Conservation (phyloP, 306 rosid genomes). For the Boehmeria nivea region DNA sequence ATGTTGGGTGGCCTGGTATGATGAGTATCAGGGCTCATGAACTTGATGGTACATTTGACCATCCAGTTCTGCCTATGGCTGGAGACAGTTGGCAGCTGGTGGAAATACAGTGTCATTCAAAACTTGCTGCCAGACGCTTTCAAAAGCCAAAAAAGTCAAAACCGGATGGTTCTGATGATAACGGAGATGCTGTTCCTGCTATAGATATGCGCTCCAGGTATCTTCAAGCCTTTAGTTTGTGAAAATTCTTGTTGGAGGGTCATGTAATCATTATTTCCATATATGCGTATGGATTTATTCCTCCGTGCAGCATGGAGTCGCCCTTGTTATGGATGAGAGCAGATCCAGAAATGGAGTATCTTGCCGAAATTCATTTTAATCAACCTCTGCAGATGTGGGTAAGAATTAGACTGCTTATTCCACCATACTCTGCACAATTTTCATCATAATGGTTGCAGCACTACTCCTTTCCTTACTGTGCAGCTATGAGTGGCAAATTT, state of each 20-base stretch:
- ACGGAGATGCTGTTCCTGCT: constrained; percentile 65
- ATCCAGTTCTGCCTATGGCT: constrained; percentile 94
- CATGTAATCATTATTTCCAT: constrained; percentile 18
- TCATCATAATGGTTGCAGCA: neutral
- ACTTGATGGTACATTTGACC: constrained; percentile 95
- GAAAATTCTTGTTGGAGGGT: constrained; percentile 1
- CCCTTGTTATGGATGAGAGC: constrained; percentile 96
- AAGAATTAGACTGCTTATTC: constrained; percentile 39
- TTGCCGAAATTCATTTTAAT: constrained; percentile 80
- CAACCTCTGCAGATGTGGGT: constrained; percentile 99
- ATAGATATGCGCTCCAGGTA: constrained; percentile 78
- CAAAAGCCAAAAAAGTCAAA: constrained; percentile 83
- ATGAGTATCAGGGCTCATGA: constrained; percentile 96
- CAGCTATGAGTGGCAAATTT: neutral
- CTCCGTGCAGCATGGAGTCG: constrained; percentile 62
- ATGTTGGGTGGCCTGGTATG: constrained; percentile 97
- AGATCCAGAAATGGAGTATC: constrained; percentile 99
- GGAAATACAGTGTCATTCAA: constrained; percentile 93
- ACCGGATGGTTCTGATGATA: constrained; percentile 91
- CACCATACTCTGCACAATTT: neutral
- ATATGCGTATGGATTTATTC: constrained; percentile 10
- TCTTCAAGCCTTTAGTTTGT: constrained; percentile 1
- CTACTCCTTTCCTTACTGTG: neutral
- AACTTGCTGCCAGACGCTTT: constrained; percentile 84
- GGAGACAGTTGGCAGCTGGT: constrained; percentile 88